A percentile compares a stretch with the other conserved stretches of the same genome.
These are phyloP conservation scores for Venturia nashicola DNA, from an alignment of 2,329 filamentous ascomycete genomes.

Conservation along the genomic window DNA sequence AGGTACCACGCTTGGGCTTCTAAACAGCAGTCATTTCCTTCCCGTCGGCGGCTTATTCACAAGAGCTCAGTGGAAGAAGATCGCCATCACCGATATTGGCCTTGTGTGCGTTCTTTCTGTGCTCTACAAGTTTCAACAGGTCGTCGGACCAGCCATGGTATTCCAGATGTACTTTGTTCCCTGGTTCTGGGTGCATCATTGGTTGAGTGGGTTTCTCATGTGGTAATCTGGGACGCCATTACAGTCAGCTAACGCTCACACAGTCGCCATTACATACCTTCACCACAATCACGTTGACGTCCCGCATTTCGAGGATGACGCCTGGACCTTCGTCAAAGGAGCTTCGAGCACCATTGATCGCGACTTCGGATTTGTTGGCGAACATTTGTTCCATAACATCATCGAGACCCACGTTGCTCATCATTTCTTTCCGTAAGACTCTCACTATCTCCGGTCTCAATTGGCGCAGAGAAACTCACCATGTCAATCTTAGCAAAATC, in stretches of 20 bases:
- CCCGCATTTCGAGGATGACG: conserved; percentile 46
- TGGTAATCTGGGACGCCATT: neutral
- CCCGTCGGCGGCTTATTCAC: conserved; percentile 50
- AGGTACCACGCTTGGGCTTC: neutral
- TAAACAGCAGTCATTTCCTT: conserved; percentile 40
- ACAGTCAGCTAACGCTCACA: neutral
- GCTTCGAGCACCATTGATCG: conserved; percentile 52
- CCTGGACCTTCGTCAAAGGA: conserved; percentile 52
- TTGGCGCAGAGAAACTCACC: conserved; percentile 1
- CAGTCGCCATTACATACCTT: conserved; percentile 62
- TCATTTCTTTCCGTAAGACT: conserved; percentile 43
- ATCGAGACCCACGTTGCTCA: conserved; percentile 53
- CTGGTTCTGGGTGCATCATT: conserved; percentile 60
- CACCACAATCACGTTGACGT: conserved; percentile 54
- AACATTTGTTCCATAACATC: conserved; percentile 55
- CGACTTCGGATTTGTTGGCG: conserved; percentile 51
- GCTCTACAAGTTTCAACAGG: conserved; percentile 40
- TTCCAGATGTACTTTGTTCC: conserved; percentile 49
- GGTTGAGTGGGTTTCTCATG: conserved; percentile 40
- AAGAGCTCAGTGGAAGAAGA: conserved; percentile 41
- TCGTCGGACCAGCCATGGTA: conserved; percentile 45
- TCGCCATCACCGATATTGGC: conserved; percentile 49
- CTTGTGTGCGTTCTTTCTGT: conserved; percentile 38
- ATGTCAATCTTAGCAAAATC: conserved; percentile 22
- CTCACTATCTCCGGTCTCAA: neutral